Conservation (phyloP, 192 early-diverging fungal genomes). For the Cladochytrium replicatum region DNA sequence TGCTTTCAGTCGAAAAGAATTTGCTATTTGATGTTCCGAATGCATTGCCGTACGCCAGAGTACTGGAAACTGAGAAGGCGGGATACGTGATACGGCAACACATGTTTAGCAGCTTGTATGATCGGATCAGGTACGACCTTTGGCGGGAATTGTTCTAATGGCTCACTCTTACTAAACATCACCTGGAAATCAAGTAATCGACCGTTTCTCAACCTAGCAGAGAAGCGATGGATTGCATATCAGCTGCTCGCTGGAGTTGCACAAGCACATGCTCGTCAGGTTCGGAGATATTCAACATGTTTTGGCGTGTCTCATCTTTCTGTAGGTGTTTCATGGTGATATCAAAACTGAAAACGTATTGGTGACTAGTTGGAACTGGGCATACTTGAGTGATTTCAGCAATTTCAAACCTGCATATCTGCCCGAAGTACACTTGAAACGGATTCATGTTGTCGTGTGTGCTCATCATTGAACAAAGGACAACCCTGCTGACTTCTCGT, state of each 20-base stretch:
- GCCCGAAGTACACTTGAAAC: slow-evolving; percentile 55
- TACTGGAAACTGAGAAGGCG: slow-evolving; percentile 82
- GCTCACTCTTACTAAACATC: background rate
- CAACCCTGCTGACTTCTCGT: slow-evolving; percentile 91
- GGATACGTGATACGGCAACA: slow-evolving; percentile 84
- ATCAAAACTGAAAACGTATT: slow-evolving; percentile 93
- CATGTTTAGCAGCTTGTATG: slow-evolving; percentile 88
- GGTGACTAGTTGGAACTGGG: slow-evolving; percentile 95
- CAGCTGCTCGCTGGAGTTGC: slow-evolving; percentile 75
- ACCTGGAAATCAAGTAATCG: slow-evolving; percentile 80
- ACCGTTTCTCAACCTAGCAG: slow-evolving; percentile 75
- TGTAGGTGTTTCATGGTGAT: slow-evolving; percentile 83
- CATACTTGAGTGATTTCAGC: slow-evolving; percentile 80
- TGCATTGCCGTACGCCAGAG: slow-evolving; percentile 63
- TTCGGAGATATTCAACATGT: slow-evolving; percentile 3
- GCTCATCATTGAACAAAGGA: slow-evolving; percentile 60
- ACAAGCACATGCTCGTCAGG: slow-evolving; percentile 60
- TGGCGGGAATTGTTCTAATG: background rate
- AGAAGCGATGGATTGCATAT: slow-evolving; percentile 93
- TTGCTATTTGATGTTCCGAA: slow-evolving; percentile 60
- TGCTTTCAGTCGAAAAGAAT: slow-evolving; percentile 61
- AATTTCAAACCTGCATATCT: slow-evolving; percentile 85
- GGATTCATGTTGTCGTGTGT: background rate
- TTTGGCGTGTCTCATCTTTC: too few species aligned
- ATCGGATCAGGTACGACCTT: slow-evolving; percentile 73